These are phyloP conservation scores for Gossypium stocksii DNA, from an alignment of 345 rosid species.

Conservation along the genomic window DNA sequence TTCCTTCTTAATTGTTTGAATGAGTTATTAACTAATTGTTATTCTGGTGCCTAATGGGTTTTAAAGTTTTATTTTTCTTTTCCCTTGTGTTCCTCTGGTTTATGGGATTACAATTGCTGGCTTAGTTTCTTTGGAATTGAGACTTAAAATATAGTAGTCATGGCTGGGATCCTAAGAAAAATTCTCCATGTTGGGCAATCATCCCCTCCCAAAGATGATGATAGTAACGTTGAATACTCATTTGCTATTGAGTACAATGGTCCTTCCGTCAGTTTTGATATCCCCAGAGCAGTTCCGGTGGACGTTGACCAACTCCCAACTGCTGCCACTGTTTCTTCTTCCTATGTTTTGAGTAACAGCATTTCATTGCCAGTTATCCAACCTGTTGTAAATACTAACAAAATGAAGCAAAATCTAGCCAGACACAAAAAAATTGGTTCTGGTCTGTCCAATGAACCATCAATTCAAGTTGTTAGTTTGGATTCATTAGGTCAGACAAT, in stretches of 20 bases:
- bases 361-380: conserved; percentile 52
- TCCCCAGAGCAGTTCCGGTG: conserved; percentile 64
- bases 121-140: neutral
- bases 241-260: conserved; percentile 73
- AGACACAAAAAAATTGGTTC: neutral
- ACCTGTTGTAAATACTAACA: conserved; percentile 40
- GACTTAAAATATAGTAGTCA: conserved; percentile 7
- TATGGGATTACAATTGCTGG: neutral
- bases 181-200: conserved; percentile 39
- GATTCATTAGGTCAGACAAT: conserved; percentile 10
- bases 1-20: neutral
- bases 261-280: conserved; percentile 41
- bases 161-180: conserved; percentile 54
- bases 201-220: conserved; percentile 30
- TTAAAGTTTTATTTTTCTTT: neutral
- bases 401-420: conserved; percentile 12
- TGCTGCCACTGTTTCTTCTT: conserved; percentile 43
- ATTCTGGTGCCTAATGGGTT: neutral
- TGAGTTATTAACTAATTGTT: neutral
- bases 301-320: conserved; percentile 55
- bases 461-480: conserved; percentile 24
- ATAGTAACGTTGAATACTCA: conserved; percentile 48
- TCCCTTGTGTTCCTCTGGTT: neutral
- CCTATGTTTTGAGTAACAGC: conserved; percentile 19
- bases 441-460: conserved; percentile 26